Evolutionary conservation across 208 protist genomes (phyloP), one percentile per base, ranked within the genome.

Genomic region (Crithidia bombi): DNA sequence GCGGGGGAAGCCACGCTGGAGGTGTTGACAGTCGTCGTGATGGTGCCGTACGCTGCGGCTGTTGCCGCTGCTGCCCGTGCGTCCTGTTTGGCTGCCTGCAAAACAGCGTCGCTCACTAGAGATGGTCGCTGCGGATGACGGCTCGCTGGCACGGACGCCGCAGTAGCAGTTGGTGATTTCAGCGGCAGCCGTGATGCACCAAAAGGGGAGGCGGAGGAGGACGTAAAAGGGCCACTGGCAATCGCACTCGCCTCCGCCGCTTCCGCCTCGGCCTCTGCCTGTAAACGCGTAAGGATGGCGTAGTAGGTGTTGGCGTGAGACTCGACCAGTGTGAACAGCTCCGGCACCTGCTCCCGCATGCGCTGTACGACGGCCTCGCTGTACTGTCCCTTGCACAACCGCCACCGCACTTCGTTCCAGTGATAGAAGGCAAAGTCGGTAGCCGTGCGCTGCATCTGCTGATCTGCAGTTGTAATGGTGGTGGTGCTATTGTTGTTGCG

Each of bases 371-470:
- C 46, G 25, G 56, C 57, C 15, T 43, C 56, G 28, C 38, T 47
- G 72, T 78, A 78, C 65, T 70, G 65, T 10, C 46, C 36, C 35
- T 69, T 76, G 28, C 47, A 17, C n/a, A 65, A 38, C 44, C 70
- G 70, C 70, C 70, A 76, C 46, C 63, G 54, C 36, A 76, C 51
- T 63, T 76, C 70, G 25, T 69, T 76, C 70, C 70, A 76, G 33
- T 51, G 50, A 44, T 70, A 76, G 21, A 58, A 76, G 17, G 70
- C 63, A 30, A 69, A 69, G 44, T 69, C 33, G 9, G 33, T 25
- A 19, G 65, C 38, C 15, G 66, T 66, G 61, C 21, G 14, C 43
- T 51, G 23, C 59, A 61, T 71, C 41, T 44, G 55, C 51, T 26
- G 23, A 15, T 35, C 33, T 39, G 49, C 3, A 21, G 19, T 9